Conservation (phyloP, 2,329 filamentous ascomycete species). For the Claviceps spartinae region DNA sequence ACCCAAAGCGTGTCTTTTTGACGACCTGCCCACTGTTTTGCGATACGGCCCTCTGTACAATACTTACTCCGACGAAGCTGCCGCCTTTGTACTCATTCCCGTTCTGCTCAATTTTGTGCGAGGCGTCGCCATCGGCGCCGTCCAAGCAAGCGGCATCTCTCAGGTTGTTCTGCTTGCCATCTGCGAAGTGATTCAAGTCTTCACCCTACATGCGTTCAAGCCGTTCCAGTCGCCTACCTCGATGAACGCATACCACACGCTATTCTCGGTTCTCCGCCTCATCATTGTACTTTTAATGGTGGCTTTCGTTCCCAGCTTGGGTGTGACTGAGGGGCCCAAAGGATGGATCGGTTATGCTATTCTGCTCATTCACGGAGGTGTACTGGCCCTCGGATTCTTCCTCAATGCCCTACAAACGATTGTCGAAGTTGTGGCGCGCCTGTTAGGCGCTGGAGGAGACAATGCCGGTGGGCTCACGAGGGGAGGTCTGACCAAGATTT, state of each 20-base stretch:
- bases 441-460: slow-evolving; percentile 72
- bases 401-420: slow-evolving; percentile 83
- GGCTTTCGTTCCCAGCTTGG: slow-evolving; percentile 72
- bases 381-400: slow-evolving; percentile 84
- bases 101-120: slow-evolving; percentile 74
- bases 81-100: slow-evolving; percentile 78
- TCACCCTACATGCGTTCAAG: slow-evolving; percentile 78
- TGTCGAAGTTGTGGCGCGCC: slow-evolving; percentile 71
- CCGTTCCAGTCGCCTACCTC: slow-evolving; percentile 85
- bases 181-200: slow-evolving; percentile 80
- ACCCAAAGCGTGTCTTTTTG: slow-evolving; percentile 78
- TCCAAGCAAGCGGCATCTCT: slow-evolving; percentile 84
- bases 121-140: slow-evolving; percentile 79
- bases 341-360: slow-evolving; percentile 95
- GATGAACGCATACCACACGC: slow-evolving; percentile 91
- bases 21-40: slow-evolving; percentile 80
- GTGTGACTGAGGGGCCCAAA: slow-evolving; percentile 63
- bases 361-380: slow-evolving; percentile 68
- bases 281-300: slow-evolving; percentile 63
- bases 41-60: slow-evolving; percentile 92
- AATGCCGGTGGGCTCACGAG: slow-evolving; percentile 54
- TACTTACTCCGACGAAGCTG: slow-evolving; percentile 87
- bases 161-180: slow-evolving; percentile 87
- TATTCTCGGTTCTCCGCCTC: slow-evolving; percentile 68
- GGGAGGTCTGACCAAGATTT: slow-evolving; percentile 79